A percentile compares a stretch with the other conserved stretches of the same genome.
phyloP scores from a whole-genome alignment of 257 asterid species.

The Lithospermum erythrorhizon region DNA sequence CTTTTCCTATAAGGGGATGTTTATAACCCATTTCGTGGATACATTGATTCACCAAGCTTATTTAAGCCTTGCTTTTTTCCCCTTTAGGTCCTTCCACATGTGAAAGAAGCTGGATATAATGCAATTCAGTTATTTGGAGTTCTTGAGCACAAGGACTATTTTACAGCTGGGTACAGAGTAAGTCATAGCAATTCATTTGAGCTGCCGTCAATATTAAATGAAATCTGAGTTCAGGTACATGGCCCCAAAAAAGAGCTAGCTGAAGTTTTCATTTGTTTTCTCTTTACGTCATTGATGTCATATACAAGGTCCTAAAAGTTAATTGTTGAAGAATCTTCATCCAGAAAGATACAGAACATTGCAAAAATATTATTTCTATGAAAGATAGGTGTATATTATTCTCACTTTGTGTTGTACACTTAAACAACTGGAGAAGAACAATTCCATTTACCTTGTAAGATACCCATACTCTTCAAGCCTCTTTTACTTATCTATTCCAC shows the following conservation, averaged over 20 bases:
- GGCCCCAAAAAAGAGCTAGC: not conserved
- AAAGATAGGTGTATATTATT: no score
- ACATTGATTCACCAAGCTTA: not conserved
- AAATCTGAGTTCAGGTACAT: not conserved
- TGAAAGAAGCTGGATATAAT: slow-evolving; percentile 92
- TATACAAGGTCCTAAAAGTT: no score
- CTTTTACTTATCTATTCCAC: no score
- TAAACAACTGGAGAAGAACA: no score
- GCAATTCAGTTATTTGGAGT: slow-evolving; percentile 83
- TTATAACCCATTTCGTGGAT: not conserved
- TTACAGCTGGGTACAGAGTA: slow-evolving; percentile 78
- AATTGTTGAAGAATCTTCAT: no score
- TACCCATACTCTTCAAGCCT: no score
- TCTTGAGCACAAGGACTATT: slow-evolving; percentile 93
- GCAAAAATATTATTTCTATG: no score
- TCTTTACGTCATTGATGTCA: no score
- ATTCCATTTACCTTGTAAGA: no score
- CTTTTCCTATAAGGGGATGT: not conserved
- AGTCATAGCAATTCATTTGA: slow-evolving; percentile 20
- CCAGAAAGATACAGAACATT: no score
- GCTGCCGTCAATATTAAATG: not conserved
- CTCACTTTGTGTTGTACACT: no score
- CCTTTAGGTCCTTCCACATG: slow-evolving; percentile 74
- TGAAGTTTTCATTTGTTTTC: not conserved
- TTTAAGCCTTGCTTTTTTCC: slow-evolving; percentile 10